Conservation (phyloP, 1,139 yeast genomes). For the Scheffersomyces insectosa region DNA sequence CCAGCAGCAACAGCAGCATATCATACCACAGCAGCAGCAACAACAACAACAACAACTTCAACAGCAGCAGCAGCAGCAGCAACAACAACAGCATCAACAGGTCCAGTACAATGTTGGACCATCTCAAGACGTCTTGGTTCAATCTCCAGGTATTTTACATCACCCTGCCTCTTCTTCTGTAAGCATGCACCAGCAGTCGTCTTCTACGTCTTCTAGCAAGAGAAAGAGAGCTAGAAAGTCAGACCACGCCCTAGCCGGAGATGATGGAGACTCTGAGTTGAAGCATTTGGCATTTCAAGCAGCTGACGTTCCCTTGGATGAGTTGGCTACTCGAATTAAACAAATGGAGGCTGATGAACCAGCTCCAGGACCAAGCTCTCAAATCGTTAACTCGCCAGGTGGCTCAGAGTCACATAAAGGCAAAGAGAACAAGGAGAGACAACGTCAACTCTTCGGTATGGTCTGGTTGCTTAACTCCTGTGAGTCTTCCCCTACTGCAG, state of each 20-base stretch:
- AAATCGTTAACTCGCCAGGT: background rate
- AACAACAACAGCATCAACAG: slow-evolving; percentile 11
- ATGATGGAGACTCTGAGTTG: slow-evolving; percentile 49
- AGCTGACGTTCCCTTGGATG: slow-evolving; percentile 45
- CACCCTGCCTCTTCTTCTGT: background rate
- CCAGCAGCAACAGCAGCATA: slow-evolving; percentile 11
- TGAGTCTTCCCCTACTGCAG: slow-evolving; percentile 62
- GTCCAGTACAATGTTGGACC: slow-evolving; percentile 1
- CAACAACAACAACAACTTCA: slow-evolving; percentile 10
- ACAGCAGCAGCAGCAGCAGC: slow-evolving; percentile 7
- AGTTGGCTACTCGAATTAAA: slow-evolving; percentile 52
- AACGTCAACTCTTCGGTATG: slow-evolving; percentile 78
- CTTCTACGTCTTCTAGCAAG: background rate
- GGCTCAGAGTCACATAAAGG: slow-evolving; percentile 5
- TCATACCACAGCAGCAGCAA: slow-evolving; percentile 9
- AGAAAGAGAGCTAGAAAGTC: slow-evolving; percentile 33
- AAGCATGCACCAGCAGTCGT: background rate
- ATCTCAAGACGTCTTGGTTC: background rate
- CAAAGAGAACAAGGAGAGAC: slow-evolving; percentile 50
- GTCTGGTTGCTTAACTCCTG: slow-evolving; percentile 77
- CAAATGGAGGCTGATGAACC: slow-evolving; percentile 41
- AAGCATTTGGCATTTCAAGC: slow-evolving; percentile 49
- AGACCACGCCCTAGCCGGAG: slow-evolving; percentile 41
- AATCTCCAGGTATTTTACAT: background rate
- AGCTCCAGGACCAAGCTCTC: slow-evolving; percentile 8